Conservation (phyloP, 805 yeast species). For the Yamadazyma olivae region DNA sequence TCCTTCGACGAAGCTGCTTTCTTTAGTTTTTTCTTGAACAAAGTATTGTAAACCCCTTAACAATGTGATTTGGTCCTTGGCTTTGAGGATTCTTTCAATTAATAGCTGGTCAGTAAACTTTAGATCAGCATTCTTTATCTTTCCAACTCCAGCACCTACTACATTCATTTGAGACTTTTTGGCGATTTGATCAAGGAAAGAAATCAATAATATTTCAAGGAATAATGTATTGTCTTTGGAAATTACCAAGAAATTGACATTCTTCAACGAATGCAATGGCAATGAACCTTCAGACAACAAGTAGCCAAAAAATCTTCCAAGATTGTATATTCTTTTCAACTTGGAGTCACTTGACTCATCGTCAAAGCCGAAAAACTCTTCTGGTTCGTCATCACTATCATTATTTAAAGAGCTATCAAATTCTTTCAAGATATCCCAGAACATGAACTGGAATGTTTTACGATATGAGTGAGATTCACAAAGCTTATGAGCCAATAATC, state of each 20-base stretch:
- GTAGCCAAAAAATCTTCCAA: slow-evolving; percentile 79
- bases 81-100: slow-evolving; percentile 49
- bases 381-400: slow-evolving; percentile 40
- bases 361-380: slow-evolving; percentile 34
- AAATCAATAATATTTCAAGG: slow-evolving; percentile 68
- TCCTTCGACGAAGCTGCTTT: slow-evolving; percentile 49
- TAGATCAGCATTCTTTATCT: slow-evolving; percentile 25
- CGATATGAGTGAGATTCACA: slow-evolving; percentile 72
- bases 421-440: slow-evolving; percentile 83
- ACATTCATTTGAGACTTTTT: slow-evolving; percentile 54
- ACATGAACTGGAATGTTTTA: slow-evolving; percentile 81
- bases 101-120: slow-evolving; percentile 48
- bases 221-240: slow-evolving; percentile 64
- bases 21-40: slow-evolving; percentile 43
- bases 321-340: slow-evolving; percentile 59
- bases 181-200: slow-evolving; percentile 62
- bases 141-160: slow-evolving; percentile 42
- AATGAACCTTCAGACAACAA: slow-evolving; percentile 71
- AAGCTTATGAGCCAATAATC: slow-evolving; percentile 70
- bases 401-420: slow-evolving; percentile 50
- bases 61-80: slow-evolving; percentile 56
- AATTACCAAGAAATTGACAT: slow-evolving; percentile 69
- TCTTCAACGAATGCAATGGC: slow-evolving; percentile 69
- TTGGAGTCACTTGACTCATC: slow-evolving; percentile 52
- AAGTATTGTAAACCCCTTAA: slow-evolving; percentile 68